A percentile compares a stretch with the other conserved stretches of the same genome.
These are phyloP conservation scores for Sinapis alba DNA, from an alignment of 441 rosid genomes.

Conservation along the genomic window DNA sequence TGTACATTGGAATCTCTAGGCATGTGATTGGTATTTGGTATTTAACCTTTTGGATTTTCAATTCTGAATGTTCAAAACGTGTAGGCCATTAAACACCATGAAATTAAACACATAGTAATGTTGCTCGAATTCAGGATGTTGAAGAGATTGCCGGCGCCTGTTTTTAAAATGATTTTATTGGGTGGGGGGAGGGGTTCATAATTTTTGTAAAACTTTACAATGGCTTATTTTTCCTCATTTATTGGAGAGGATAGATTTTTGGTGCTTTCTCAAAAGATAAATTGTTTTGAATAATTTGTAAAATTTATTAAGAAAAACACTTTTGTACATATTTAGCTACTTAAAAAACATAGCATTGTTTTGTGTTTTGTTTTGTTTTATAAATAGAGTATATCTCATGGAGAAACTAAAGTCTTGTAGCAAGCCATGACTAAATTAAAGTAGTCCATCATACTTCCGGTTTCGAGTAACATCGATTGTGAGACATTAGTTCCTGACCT, in stretches of 20 bases:
- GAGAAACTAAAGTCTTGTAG: background rate
- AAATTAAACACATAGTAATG: background rate
- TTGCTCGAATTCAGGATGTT: slow-evolving; percentile 29
- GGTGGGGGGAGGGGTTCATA: background rate
- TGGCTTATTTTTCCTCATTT: background rate
- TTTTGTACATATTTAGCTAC: background rate
- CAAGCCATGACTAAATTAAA: background rate
- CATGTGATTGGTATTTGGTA: slow-evolving; percentile 26
- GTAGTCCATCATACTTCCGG: background rate
- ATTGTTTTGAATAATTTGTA: background rate
- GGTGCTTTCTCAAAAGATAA: background rate
- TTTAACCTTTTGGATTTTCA: slow-evolving; percentile 14
- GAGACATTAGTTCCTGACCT: background rate
- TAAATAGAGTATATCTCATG: background rate
- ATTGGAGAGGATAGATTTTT: background rate
- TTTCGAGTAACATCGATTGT: background rate
- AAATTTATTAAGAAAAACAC: background rate
- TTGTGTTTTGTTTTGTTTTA: background rate
- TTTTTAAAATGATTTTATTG: slow-evolving; percentile 9
- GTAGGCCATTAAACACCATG: slow-evolving; percentile 6
- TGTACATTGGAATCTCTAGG: slow-evolving; percentile 14
- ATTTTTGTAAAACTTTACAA: no score
- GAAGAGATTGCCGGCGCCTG: slow-evolving; percentile 28
- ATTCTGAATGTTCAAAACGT: slow-evolving; percentile 11
- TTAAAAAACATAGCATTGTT: background rate